Conservation (phyloP, 2,329 filamentous ascomycete species). For the Colletotrichum sp. region DNA sequence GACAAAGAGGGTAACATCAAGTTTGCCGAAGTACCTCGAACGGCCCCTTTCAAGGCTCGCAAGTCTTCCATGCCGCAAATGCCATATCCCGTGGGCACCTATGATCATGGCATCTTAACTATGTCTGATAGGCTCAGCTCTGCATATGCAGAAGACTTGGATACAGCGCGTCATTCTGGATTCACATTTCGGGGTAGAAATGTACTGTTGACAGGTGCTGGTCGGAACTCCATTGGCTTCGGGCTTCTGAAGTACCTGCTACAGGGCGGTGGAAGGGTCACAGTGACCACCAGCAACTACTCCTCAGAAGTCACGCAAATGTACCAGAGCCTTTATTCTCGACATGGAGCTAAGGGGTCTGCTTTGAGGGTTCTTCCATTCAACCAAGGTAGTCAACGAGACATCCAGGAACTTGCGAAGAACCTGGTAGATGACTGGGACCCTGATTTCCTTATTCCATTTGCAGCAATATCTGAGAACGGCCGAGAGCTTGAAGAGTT, state of each 20-base stretch:
- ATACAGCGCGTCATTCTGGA: constrained; percentile 81
- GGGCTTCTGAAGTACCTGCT: constrained; percentile 95
- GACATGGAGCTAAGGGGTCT: constrained; percentile 89
- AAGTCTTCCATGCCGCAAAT: not conserved
- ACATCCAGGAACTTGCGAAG: constrained; percentile 88
- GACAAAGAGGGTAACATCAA: not conserved
- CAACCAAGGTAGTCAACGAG: constrained; percentile 98
- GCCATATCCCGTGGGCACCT: not conserved
- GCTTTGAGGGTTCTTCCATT: constrained; percentile 97
- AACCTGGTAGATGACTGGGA: constrained; percentile 99
- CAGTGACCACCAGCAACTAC: constrained; percentile 97
- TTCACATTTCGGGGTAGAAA: constrained; percentile 94
- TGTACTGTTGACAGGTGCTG: constrained; percentile 96
- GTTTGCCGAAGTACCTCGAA: not conserved
- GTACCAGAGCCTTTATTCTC: constrained; percentile 97
- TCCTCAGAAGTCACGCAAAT: constrained; percentile 97
- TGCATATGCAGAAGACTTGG: constrained; percentile 77
- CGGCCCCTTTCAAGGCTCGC: not conserved
- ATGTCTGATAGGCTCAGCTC: constrained; percentile 62
- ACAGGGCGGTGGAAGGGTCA: constrained; percentile 92
- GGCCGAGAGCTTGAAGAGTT: constrained; percentile 95
- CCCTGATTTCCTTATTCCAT: constrained; percentile 92
- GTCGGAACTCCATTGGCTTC: constrained; percentile 94
- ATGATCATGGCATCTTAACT: not conserved
- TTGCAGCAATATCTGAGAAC: constrained; percentile 96